phyloP scores from a whole-genome alignment of 495 filamentous ascomycete species.

The Hypoxylon lienhwacheense region DNA sequence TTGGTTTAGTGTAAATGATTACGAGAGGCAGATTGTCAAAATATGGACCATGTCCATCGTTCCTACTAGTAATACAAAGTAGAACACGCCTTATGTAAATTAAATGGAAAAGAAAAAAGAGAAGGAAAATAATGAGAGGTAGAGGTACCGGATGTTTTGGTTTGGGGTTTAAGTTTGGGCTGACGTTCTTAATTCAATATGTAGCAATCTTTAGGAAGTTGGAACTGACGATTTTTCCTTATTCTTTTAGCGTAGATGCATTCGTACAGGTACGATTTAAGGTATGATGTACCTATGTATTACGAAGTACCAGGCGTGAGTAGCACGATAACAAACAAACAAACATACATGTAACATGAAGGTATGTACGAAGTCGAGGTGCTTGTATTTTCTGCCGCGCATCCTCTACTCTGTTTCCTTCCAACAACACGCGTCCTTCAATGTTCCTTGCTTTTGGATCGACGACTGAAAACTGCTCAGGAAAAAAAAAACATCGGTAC shows the following conservation, averaged over 20 bases:
- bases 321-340: no score
- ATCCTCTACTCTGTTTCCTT: conserved; percentile 16
- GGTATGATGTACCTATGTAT: no score
- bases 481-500: conserved; percentile 27
- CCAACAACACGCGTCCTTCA: conserved; percentile 31
- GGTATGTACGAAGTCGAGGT: not conserved
- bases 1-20: conserved; percentile 5
- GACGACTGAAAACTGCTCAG: no score
- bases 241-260: conserved; percentile 1
- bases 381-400: conserved; percentile 16
- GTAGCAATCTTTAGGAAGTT: no score
- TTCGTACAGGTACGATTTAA: not conserved
- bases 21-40: conserved; percentile 11
- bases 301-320: no score
- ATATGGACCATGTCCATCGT: conserved; percentile 7
- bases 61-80: no score
- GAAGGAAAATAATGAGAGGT: conserved; percentile 5
- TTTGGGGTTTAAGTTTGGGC: not conserved
- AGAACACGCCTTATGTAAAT: not conserved
- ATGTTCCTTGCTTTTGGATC: conserved; percentile 10
- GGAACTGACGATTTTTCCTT: no score
- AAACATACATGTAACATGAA: no score
- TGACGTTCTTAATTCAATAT: no score
- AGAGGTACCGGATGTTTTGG: not conserved
- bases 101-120: not conserved